Evolutionary conservation across 331 rosid genomes (phyloP).

Genomic region (Erythrophleum ivorense): DNA sequence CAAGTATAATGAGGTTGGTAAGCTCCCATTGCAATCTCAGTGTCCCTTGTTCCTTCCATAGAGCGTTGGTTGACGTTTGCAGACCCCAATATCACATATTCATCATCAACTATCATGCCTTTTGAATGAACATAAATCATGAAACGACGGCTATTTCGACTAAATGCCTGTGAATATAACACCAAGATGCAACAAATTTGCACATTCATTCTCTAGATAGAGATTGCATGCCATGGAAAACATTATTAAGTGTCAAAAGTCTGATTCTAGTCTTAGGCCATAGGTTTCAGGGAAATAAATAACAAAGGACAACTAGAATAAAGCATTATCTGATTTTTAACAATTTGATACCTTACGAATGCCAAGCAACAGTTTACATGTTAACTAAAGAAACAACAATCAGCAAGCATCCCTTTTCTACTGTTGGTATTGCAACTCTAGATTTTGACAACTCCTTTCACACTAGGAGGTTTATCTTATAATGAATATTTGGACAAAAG

Average conservation of each 20-base stretch:
- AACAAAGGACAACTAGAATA: background rate
- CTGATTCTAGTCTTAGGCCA: background rate
- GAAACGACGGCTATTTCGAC: slow-evolving; percentile 78
- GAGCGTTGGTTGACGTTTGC: slow-evolving; percentile 99
- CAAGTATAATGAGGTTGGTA: slow-evolving; percentile 88
- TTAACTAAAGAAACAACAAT: background rate
- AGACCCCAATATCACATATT: slow-evolving; percentile 87
- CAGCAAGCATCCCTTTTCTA: background rate
- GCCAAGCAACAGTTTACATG: too few species aligned
- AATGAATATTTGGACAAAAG: background rate
- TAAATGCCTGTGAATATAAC: slow-evolving; percentile 62
- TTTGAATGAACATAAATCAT: slow-evolving; percentile 98
- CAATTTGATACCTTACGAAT: too few species aligned
- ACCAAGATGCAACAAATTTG: slow-evolving; percentile 31
- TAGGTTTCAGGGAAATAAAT: background rate
- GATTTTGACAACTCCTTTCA: background rate
- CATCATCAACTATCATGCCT: slow-evolving; percentile 98
- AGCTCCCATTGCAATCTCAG: slow-evolving; percentile 98
- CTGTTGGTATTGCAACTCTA: background rate
- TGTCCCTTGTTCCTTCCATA: slow-evolving; percentile 99
- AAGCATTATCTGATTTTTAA: background rate
- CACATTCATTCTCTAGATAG: background rate
- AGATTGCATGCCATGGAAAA: slow-evolving; percentile 15
- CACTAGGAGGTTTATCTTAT: background rate
- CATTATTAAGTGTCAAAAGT: background rate